These are phyloP conservation scores for Gardenia jasminoides DNA, from an alignment of 257 asterid genomes.

Conservation along the genomic window DNA sequence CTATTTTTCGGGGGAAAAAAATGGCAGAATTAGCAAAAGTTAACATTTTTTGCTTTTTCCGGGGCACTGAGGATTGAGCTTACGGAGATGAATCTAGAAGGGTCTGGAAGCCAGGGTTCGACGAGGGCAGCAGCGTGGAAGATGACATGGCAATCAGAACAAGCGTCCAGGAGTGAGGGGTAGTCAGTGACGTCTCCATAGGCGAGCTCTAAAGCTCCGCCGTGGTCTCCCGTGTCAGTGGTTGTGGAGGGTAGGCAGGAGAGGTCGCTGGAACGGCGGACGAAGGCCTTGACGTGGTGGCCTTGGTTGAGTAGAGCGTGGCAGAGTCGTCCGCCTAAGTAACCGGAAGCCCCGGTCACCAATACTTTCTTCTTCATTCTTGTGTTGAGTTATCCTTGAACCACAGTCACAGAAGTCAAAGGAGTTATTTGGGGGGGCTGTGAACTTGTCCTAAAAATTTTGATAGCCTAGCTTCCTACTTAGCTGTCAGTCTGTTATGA, in stretches of 20 bases:
- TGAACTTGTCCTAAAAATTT: too few species aligned
- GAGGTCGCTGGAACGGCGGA: conserved; percentile 75
- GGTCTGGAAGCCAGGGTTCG: conserved; percentile 95
- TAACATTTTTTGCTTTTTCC: background rate
- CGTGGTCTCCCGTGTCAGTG: conserved; percentile 30
- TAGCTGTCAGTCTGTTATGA: too few species aligned
- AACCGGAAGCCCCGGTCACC: conserved; percentile 97
- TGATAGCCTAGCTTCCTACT: too few species aligned
- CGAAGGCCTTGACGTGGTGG: conserved; percentile 78
- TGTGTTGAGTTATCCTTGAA: too few species aligned
- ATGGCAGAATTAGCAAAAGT: background rate
- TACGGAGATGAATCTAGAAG: conserved; percentile 57
- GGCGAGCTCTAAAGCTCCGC: conserved; percentile 53
- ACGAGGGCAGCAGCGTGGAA: conserved; percentile 91
- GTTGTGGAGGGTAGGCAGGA: conserved; percentile 53
- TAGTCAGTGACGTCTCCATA: conserved; percentile 91
- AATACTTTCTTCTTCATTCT: conserved; percentile 55
- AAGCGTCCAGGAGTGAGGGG: conserved; percentile 63
- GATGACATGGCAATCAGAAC: conserved; percentile 71
- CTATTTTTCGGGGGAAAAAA: conserved; percentile 24
- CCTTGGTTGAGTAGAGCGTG: conserved; percentile 62
- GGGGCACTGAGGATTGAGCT: background rate
- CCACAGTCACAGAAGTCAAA: background rate
- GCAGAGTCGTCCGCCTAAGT: conserved; percentile 87
- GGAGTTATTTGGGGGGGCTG: background rate